Evolutionary conservation across 108 stramenopile genomes (phyloP), one percentile per base, ranked within the genome.

Genomic region (Parietichytrium sp.): DNA sequence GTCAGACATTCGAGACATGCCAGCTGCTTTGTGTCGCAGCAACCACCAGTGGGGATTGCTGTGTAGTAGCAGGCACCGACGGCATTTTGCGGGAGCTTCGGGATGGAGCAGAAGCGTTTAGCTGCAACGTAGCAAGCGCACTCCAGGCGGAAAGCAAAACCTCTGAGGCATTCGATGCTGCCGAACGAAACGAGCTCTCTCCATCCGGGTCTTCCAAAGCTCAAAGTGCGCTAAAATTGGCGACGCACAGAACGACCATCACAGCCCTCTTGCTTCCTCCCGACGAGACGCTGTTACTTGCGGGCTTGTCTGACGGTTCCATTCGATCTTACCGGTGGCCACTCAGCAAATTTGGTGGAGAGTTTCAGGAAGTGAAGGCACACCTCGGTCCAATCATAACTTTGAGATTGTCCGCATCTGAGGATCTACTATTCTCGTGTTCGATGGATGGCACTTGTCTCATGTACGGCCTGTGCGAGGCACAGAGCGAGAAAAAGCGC

Each of bases 401-500:
- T 12, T 31, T 78, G 72, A 20, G n/a, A 36, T n/a, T 29, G 3
- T 78, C 84, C 15, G 16, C 30, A 47, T 72, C 52, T 49, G 82
- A 36, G 50, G 33, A 29, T 6, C 49, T 53, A 27, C 49, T 86
- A 20, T 78, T 86, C 54, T 53, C 86, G 7, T 52, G 55, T 15
- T 61, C 55, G 10, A 54, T 50, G 3, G 86, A 84, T 38, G 86
- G 84, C 13, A 80, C 80, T 4, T 52, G 83, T 7, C 80, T 80
- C 20, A 53, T 53, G 45, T 25, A 30, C 16, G 49, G 48, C 18
- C 29, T 45, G 30, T 80, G 47, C 25, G 16, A 4, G 20, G 18
- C 30, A 27, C 45, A 55, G 80, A 51, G 53, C n/a, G 55, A 81
- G 80, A 16, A 55, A 29, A 49, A 3, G 51, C 4, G 29, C 0